These are phyloP conservation scores for Rhodotorula sp. DNA, from an alignment of 1,284 basidiomycete genomes.

Conservation along the genomic window DNA sequence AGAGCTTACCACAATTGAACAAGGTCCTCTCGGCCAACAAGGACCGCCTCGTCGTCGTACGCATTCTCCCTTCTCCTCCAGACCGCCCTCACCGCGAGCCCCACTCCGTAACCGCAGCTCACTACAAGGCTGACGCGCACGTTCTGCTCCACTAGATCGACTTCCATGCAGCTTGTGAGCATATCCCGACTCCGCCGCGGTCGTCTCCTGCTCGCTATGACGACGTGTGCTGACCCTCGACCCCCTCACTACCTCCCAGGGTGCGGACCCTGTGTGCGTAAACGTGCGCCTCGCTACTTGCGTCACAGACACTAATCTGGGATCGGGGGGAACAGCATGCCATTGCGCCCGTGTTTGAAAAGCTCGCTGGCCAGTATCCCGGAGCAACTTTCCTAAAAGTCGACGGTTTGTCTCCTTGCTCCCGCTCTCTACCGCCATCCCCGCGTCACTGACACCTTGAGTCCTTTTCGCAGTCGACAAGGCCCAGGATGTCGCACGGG, in stretches of 20 bases:
- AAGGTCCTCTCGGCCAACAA: constrained; percentile 26
- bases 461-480: constrained; percentile 10
- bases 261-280: constrained; percentile 38
- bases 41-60: constrained; percentile 30
- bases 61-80: not conserved
- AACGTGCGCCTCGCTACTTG: not conserved
- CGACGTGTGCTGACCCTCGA: not conserved
- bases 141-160: constrained; percentile 17
- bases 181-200: not conserved
- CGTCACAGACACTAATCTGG: too few species aligned
- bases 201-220: not conserved
- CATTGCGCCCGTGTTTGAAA: constrained; percentile 38
- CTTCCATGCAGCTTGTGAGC: constrained; percentile 32
- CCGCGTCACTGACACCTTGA: not conserved
- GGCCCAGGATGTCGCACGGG: constrained; percentile 17
- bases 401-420: constrained; percentile 1
- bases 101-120: not conserved
- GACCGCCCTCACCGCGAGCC: not conserved
- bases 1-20: constrained; percentile 16
- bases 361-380: constrained; percentile 14
- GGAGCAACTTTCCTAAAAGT: constrained; percentile 32
- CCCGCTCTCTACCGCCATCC: not conserved
- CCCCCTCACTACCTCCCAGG: not conserved
- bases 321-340: constrained; percentile 18
- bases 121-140: not conserved